Base-by-base conservation (phyloP, 2,329 filamentous ascomycete species). In the Grosmannia serpens region DNA sequence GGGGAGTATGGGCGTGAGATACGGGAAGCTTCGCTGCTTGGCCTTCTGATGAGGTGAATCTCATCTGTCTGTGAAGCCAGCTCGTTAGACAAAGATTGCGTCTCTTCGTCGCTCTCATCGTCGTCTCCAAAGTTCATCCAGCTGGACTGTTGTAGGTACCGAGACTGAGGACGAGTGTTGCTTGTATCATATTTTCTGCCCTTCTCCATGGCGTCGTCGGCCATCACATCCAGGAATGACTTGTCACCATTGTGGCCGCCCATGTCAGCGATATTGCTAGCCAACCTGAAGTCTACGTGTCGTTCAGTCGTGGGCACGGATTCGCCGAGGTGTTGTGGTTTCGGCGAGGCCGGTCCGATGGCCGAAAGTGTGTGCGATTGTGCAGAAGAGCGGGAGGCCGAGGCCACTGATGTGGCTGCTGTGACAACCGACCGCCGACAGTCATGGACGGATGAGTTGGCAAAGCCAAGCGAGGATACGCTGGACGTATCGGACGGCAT, bases 401-500 rank as follows among this genome's bases (percentile, higher is more conserved):
- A 69, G 6, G 70, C 70, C 35, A 75, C 63, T 24, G 73, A 74
- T 4, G 75, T 76, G 35, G 72, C 72, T 29, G 70, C 64, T 2
- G 75, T 76, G 41, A 68, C 63, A 53, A 75, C 67, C 0, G 74
- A 76, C 51, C 69, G 70, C 33, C 71, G 69, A 46, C 70, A 67
- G 35, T 65, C 68, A 10, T 68, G 67, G 35, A 69, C 62, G 20
- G 69, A 69, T 2, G 55, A 50, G 13, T 67, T 68, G 46, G 70
- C 68, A 55, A 72, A 64, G 26, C 64, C 69, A 59, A 65, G 68
- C 4, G 73, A 76, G 31, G 67, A 73, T 51, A 69, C 64, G 66
- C 63, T 63, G 46, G 57, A 55, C 8, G 55, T 29, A 20, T 58
- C 56, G 11, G 61, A 57, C 24, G 38, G 11, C 31, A 29, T n/a